Base-by-base conservation (phyloP, 2,329 filamentous ascomycete species). In the Shiraia sp. region DNA sequence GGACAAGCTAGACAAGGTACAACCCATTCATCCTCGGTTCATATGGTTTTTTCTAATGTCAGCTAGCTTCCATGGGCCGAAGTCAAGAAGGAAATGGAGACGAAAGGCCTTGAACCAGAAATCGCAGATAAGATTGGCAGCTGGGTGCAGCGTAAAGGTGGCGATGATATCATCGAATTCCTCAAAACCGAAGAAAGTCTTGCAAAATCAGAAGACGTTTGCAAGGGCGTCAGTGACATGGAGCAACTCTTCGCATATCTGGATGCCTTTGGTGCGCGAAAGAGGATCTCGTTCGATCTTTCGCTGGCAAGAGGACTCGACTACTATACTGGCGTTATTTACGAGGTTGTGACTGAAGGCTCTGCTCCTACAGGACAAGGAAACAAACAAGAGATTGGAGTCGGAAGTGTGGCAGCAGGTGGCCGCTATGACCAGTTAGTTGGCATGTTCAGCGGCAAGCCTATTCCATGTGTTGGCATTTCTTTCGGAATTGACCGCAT, bases 401-500 rank as follows among this genome's bases (percentile, higher is more conserved):
- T 96, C 9, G 91, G 90, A 50, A 92, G 87, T 65, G 85, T 96
- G 33, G 91, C 90, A 31, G 91, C 90, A 3, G 91, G 90, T 63
- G 90, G 90, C 31, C 86, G 91, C 47, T 96, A 96, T 70, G 92
- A 96, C 71, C 86, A 93, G 65, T 80, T 96, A 3, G 92, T 96
- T 4, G 88, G 88, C 72, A 96, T 96, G 89, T 96, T 96, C 76
- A 85, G 83, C 41, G 86, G 86, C 59, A 92, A 91, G 73, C 85
- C 91, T 65, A 90, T 96, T 41, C 92, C 89, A n/a, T 92, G 88
- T 57, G 87, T 93, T 5, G 88, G 88, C 49, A 88, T 95, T 55
- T 96, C 91, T 2, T 96, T 97, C 64, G 92, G 92, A 40, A 89
- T 96, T 34, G 92, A 97, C 71, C 86, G 92, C 57, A 96, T 97